phyloP scores from a whole-genome alignment of 2,329 filamentous ascomycete genomes.

The Cadophora luteo-olivacea region DNA sequence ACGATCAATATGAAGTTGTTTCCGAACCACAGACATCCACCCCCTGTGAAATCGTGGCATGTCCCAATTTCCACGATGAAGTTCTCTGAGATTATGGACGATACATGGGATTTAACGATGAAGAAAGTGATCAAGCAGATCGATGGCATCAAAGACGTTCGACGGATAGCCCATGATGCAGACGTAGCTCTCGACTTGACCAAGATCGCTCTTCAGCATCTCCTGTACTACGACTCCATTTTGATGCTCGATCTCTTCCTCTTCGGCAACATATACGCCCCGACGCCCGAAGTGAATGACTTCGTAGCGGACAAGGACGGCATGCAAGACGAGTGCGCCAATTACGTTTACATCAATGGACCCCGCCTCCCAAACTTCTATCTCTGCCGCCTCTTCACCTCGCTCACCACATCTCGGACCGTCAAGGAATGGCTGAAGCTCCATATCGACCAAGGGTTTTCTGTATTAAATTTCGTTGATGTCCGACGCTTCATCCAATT shows the following conservation, averaged over 20 bases:
- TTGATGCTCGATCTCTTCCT: constrained; percentile 94
- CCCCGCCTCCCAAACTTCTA: constrained; percentile 60
- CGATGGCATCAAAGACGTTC: constrained; percentile 89
- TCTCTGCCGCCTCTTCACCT: constrained; percentile 84
- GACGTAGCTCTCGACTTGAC: constrained; percentile 88
- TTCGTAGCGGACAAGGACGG: constrained; percentile 78
- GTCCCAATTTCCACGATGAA: constrained; percentile 81
- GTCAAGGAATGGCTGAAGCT: constrained; percentile 85
- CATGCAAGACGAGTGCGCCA: constrained; percentile 85
- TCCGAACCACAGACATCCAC: constrained; percentile 78
- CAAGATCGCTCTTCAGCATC: constrained; percentile 83
- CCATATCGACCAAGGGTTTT: constrained; percentile 69
- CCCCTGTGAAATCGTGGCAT: constrained; percentile 83
- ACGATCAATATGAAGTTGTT: constrained; percentile 97
- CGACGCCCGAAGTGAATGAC: constrained; percentile 76
- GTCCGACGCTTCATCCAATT: constrained; percentile 93
- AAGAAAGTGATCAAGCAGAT: constrained; percentile 83
- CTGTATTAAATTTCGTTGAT: constrained; percentile 78
- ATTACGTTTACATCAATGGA: constrained; percentile 66
- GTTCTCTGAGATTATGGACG: constrained; percentile 66
- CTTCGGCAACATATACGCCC: constrained; percentile 89
- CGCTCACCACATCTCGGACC: constrained; percentile 82
- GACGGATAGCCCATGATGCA: constrained; percentile 82
- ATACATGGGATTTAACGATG: constrained; percentile 78
- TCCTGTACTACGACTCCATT: constrained; percentile 92